phyloP scores from a whole-genome alignment of 2,329 filamentous ascomycete genomes.

The Hirsutella thompsonii region DNA sequence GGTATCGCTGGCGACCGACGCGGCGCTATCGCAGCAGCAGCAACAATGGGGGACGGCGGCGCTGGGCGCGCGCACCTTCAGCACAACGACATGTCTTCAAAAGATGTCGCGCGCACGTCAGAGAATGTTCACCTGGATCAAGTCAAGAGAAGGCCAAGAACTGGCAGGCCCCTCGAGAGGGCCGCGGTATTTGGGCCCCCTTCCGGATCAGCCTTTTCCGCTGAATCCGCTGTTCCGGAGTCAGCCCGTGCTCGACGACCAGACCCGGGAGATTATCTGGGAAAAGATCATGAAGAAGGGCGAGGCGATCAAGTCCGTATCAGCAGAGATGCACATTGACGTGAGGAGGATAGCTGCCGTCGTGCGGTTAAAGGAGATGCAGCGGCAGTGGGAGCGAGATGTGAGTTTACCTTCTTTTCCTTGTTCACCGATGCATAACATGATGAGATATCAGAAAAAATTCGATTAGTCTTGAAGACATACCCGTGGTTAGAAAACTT shows the following conservation, averaged over 20 bases:
- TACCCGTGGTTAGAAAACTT: constrained; percentile 68
- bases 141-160: constrained; percentile 11
- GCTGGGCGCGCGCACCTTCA: constrained; percentile 19
- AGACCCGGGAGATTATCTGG: constrained; percentile 63
- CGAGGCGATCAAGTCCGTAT: constrained; percentile 61
- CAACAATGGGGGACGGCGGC: constrained; percentile 7
- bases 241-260: constrained; percentile 60
- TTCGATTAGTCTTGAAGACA: constrained; percentile 99
- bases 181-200: constrained; percentile 24
- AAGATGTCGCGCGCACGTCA: constrained; percentile 24
- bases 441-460: constrained; percentile 35
- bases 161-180: constrained; percentile 12
- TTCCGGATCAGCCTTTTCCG: constrained; percentile 52
- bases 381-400: constrained; percentile 63
- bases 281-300: constrained; percentile 50
- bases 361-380: constrained; percentile 72
- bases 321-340: constrained; percentile 64
- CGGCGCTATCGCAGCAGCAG: constrained; percentile 6
- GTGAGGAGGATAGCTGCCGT: constrained; percentile 77
- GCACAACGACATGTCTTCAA: constrained; percentile 23
- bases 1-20: constrained; percentile 16
- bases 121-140: constrained; percentile 26
- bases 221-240: constrained; percentile 59
- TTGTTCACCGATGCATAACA: constrained; percentile 28
- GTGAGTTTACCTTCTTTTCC: constrained; percentile 38